Percentiles rank a stretch among this genome's conserved stretches.
These are phyloP conservation scores for Erigeron philadelphicus DNA, from an alignment of 140 eudicot species.

Conservation along the genomic window DNA sequence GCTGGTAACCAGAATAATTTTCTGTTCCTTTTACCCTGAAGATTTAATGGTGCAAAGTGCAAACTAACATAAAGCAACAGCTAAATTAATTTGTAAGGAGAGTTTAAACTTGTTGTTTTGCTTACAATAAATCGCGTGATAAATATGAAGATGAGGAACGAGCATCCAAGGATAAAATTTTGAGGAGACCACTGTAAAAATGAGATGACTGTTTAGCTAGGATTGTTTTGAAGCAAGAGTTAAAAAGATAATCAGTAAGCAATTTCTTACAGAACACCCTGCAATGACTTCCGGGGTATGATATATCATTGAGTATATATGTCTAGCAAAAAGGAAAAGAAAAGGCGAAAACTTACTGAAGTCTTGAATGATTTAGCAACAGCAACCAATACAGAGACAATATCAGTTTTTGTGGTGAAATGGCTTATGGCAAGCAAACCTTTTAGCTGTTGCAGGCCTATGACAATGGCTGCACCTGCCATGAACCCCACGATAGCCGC, in stretches of 20 bases:
- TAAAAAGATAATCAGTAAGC: not conserved
- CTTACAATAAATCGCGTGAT: constrained; percentile 46
- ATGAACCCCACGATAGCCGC: constrained; percentile 58
- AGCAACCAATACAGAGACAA: constrained; percentile 43
- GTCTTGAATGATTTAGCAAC: constrained; percentile 40
- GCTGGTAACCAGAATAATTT: constrained; percentile 69
- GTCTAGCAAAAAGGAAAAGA: not conserved
- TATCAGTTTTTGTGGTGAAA: constrained; percentile 52
- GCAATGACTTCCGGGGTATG: constrained; percentile 17
- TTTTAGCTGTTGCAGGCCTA: constrained; percentile 58
- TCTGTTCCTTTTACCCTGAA: constrained; percentile 51
- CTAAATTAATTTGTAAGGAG: not conserved
- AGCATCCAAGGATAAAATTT: constrained; percentile 53
- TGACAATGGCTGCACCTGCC: constrained; percentile 58
- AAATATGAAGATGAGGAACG: constrained; percentile 53
- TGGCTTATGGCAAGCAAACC: constrained; percentile 49
- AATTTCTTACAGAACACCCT: constrained; percentile 6
- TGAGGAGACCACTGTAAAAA: constrained; percentile 49
- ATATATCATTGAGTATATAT: too few species aligned
- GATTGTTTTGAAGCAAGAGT: too few species aligned
- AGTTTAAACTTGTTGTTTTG: constrained; percentile 15
- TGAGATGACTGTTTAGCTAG: not conserved
- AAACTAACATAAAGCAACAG: not conserved
- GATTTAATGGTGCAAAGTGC: not conserved
- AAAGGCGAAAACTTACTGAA: constrained; percentile 29